Percentiles rank a stretch among this genome's conserved stretches.
Conservation (phyloP, 139 green algal species). For the Chara braunii region DNA sequence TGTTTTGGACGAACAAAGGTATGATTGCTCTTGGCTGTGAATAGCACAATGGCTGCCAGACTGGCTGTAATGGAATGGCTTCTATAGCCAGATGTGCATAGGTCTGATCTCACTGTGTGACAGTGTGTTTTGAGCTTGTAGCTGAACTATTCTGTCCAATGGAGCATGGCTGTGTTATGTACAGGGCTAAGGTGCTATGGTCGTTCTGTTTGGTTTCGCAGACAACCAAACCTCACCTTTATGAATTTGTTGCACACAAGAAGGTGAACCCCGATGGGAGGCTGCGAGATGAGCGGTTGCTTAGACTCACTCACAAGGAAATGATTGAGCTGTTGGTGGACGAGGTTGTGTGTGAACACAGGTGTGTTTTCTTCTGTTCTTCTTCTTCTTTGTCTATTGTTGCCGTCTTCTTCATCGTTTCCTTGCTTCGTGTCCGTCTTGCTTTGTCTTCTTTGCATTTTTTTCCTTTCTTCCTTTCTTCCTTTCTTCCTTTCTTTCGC, state of each 20-base stretch:
- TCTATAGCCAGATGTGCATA: too few species aligned
- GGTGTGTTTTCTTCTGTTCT: slow-evolving; percentile 7
- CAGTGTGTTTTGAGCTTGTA: too few species aligned
- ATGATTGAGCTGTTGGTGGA: slow-evolving; percentile 11
- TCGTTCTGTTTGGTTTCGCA: too few species aligned
- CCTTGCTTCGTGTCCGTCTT: background rate
- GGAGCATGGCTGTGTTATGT: too few species aligned
- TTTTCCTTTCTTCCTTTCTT: background rate
- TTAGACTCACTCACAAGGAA: slow-evolving; percentile 21
- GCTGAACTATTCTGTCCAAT: too few species aligned
- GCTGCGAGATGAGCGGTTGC: slow-evolving; percentile 6
- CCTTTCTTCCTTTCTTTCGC: background rate
- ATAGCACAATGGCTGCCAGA: too few species aligned
- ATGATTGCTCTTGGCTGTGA: too few species aligned
- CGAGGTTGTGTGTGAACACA: slow-evolving; percentile 22
- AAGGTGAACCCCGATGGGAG: background rate
- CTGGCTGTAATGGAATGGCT: too few species aligned
- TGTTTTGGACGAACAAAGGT: too few species aligned
- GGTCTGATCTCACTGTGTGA: too few species aligned
- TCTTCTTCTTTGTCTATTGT: background rate
- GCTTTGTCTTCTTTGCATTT: background rate
- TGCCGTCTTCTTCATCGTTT: background rate
- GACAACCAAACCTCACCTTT: slow-evolving; percentile 22
- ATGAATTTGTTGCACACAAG: slow-evolving; percentile 30
- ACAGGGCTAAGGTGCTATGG: too few species aligned